Conservation (phyloP, 139 green algal species). For the Limnomonas spitsbergensis region DNA sequence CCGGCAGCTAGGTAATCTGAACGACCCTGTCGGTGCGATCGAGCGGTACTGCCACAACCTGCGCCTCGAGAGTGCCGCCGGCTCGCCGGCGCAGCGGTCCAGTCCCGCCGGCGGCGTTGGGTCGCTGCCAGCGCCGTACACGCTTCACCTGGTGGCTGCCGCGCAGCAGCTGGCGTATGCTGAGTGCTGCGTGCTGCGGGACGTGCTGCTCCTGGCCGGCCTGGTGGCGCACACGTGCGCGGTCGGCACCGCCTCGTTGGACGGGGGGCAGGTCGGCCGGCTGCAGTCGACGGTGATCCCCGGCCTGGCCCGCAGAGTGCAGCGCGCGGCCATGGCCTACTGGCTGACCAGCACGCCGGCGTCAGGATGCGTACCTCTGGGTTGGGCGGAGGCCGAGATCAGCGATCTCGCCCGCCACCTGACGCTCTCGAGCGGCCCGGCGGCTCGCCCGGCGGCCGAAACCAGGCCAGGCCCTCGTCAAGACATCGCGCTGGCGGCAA, state of each 20-base stretch:
- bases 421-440: not conserved
- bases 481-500: constrained; percentile 23
- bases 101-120: not conserved
- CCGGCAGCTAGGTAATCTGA: constrained; percentile 11
- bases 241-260: constrained; percentile 2
- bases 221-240: not conserved
- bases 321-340: constrained; percentile 24
- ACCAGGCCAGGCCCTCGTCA: not conserved
- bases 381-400: not conserved
- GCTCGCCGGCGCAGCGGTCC: not conserved
- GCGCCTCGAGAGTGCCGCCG: constrained; percentile 8
- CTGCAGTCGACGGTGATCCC: constrained; percentile 15
- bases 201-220: constrained; percentile 29
- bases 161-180: constrained; percentile 21
- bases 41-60: constrained; percentile 14
- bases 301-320: constrained; percentile 6
- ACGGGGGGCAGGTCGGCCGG: not conserved
- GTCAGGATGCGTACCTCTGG: not conserved
- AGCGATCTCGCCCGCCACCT: constrained; percentile 9
- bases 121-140: not conserved
- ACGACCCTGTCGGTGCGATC: constrained; percentile 4
- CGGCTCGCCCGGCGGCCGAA: not conserved
- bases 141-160: not conserved
- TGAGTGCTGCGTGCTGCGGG: not conserved
- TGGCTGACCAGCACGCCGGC: constrained; percentile 29